These are phyloP conservation scores for Xylaria nigripes DNA, from an alignment of 495 filamentous ascomycete genomes.

Conservation along the genomic window DNA sequence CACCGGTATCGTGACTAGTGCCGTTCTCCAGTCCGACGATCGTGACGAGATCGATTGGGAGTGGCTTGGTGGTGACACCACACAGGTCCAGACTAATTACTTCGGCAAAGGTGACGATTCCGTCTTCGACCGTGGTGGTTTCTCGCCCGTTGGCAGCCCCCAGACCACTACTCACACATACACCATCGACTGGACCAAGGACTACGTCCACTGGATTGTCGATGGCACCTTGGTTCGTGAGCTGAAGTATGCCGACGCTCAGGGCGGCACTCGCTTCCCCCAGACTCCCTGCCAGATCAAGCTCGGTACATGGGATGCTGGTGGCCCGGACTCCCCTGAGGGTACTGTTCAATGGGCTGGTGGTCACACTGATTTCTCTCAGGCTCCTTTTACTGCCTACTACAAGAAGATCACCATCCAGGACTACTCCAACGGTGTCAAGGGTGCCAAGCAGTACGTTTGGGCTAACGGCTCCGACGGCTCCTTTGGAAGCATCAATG, in stretches of 20 bases:
- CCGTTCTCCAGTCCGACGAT: slow-evolving; percentile 83
- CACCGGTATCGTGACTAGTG: slow-evolving; percentile 66
- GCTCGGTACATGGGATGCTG: slow-evolving; percentile 81
- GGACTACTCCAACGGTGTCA: slow-evolving; percentile 80
- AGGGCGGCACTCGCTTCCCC: slow-evolving; percentile 63
- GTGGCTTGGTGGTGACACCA: slow-evolving; percentile 58
- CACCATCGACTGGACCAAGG: slow-evolving; percentile 74
- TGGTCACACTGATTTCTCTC: slow-evolving; percentile 64
- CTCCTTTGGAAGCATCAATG: slow-evolving; percentile 67
- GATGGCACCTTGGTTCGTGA: slow-evolving; percentile 65
- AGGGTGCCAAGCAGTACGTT: slow-evolving; percentile 61
- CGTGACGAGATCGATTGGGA: slow-evolving; percentile 97
- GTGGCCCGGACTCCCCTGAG: slow-evolving; percentile 54
- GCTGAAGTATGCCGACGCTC: slow-evolving; percentile 50
- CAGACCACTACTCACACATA: slow-evolving; percentile 72
- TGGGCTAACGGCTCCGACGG: slow-evolving; percentile 64
- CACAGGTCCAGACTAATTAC: slow-evolving; percentile 79
- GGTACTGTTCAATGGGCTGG: slow-evolving; percentile 89
- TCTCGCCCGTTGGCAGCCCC: slow-evolving; percentile 52
- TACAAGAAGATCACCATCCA: slow-evolving; percentile 70
- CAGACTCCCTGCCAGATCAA: slow-evolving; percentile 87
- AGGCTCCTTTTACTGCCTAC: slow-evolving; percentile 75
- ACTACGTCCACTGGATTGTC: slow-evolving; percentile 73
- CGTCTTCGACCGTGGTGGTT: slow-evolving; percentile 66
- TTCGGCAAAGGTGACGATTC: slow-evolving; percentile 85